phyloP scores from a whole-genome alignment of 306 rosid species.

The Quillaja saponaria region DNA sequence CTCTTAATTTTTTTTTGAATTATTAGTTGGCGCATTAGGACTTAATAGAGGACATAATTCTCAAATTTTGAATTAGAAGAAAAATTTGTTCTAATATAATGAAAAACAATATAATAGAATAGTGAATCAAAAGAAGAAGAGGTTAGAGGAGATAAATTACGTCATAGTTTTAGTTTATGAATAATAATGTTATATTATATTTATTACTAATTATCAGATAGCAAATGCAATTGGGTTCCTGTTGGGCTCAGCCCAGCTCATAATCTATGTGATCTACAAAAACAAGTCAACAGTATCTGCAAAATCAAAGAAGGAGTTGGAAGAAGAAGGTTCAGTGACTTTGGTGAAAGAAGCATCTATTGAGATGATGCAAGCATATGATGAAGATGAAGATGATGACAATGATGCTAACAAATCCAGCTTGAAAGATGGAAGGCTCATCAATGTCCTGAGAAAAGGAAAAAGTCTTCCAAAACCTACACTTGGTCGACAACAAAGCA shows the following conservation, averaged over 20 bases:
- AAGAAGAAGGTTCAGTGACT: slow-evolving; percentile 12
- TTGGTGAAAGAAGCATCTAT: background rate
- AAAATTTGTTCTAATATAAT: no score
- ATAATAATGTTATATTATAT: background rate
- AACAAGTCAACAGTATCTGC: slow-evolving; percentile 19
- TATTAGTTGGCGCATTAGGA: background rate
- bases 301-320: slow-evolving; percentile 23
- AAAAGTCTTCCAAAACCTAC: slow-evolving; percentile 50
- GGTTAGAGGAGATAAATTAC: no score
- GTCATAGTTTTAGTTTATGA: no score
- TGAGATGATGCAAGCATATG: background rate
- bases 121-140: no score
- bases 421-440: slow-evolving; percentile 4
- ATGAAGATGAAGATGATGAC: background rate
- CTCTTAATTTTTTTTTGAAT: background rate
- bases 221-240: slow-evolving; percentile 47
- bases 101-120: no score
- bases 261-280: slow-evolving; percentile 39
- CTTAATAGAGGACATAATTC: no score
- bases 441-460: slow-evolving; percentile 18
- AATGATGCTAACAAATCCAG: no score
- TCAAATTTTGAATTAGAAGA: no score
- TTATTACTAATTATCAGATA: slow-evolving; percentile 30
- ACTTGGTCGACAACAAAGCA: slow-evolving; percentile 5
- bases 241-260: slow-evolving; percentile 45